Evolutionary conservation across 805 yeast genomes (phyloP).

Genomic region (Saturnispora kantuleensis): DNA sequence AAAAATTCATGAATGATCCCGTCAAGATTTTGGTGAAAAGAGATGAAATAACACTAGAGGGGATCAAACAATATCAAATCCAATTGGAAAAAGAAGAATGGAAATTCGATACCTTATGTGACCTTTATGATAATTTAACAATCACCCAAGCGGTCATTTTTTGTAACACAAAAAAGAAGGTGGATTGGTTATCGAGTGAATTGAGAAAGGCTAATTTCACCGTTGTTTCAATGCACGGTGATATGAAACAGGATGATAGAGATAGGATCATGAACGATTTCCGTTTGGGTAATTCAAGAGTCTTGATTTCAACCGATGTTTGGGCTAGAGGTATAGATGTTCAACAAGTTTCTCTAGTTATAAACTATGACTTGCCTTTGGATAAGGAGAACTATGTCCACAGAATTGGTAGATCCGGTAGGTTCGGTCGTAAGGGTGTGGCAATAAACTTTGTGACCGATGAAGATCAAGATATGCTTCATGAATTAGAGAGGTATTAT

Average conservation of each 20-base stretch:
- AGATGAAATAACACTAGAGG: slow-evolving; percentile 90
- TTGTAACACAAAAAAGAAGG: slow-evolving; percentile 95
- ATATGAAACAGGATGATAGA: slow-evolving; percentile 90
- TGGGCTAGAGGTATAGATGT: slow-evolving; percentile 99
- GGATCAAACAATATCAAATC: slow-evolving; percentile 85
- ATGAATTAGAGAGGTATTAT: slow-evolving; percentile 67
- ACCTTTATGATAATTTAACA: slow-evolving; percentile 87
- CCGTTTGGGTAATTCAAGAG: slow-evolving; percentile 87
- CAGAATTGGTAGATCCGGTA: slow-evolving; percentile 96
- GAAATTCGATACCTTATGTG: slow-evolving; percentile 92
- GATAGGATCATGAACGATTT: slow-evolving; percentile 93
- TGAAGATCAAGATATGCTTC: slow-evolving; percentile 64
- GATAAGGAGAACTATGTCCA: slow-evolving; percentile 95
- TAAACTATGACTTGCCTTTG: slow-evolving; percentile 88
- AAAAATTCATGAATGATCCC: slow-evolving; percentile 88
- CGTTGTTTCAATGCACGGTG: slow-evolving; percentile 94
- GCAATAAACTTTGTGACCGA: slow-evolving; percentile 89
- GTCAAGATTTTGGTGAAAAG: slow-evolving; percentile 88
- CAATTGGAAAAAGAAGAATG: slow-evolving; percentile 87
- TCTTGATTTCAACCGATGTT: slow-evolving; percentile 90
- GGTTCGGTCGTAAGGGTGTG: slow-evolving; percentile 97
- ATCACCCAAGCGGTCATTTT: slow-evolving; percentile 97
- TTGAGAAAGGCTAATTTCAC: slow-evolving; percentile 77
- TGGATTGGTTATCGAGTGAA: slow-evolving; percentile 78
- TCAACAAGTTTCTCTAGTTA: slow-evolving; percentile 92